Evolutionary conservation across 176 grass and related monocot species (phyloP), one percentile per base, ranked within the genome.

Genomic region (Bonia amplexicaulis): DNA sequence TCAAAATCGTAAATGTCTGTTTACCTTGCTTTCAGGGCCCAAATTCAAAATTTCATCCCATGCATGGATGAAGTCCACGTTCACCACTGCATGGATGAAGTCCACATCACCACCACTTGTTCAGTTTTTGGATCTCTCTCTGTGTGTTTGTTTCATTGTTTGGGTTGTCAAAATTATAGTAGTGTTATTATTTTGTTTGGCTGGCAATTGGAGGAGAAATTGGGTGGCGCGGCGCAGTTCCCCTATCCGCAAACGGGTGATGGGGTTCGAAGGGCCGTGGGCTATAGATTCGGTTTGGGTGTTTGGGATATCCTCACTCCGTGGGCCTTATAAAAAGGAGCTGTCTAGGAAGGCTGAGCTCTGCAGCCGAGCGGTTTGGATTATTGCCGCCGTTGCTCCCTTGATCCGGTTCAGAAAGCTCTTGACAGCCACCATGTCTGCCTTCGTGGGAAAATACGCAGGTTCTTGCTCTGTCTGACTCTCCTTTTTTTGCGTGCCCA

Each of bases 391-490:
- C 73, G 40, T 27, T 76, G 70, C 78, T 59, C 60, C 66, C 81
- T 46, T 29, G 40, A 61, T 60, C 27, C 61, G 35, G 16, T 73
- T 68, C 78, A 55, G 48, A 51, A 57, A 57, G 49, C 39, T 41
- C 78, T 25, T 66, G n/a, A 72, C 54, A 53, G 75, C 25, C 89
- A 80, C 57, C 80, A 98, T 95, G 96, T 98, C 96, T 85, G 93
- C 96, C 85, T 98, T 98, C 62, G 84, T 90, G 67, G 96, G 96
- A 68, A 98, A 95, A 88, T 95, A 95, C 87, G 63, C 96, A 93
- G 96, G 96, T 98, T 85, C 39, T 48, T 84, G 39, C 69, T 51
- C 25, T 78, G 3, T n/a, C 61, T 20, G 0, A 29, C 6, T 20
- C 22, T 47, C 29, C 22, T 71, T 7, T 55, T 55, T 31, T 60